Evolutionary conservation across 2,329 filamentous ascomycete species (phyloP).

Genomic region (Penicillium sp.): DNA sequence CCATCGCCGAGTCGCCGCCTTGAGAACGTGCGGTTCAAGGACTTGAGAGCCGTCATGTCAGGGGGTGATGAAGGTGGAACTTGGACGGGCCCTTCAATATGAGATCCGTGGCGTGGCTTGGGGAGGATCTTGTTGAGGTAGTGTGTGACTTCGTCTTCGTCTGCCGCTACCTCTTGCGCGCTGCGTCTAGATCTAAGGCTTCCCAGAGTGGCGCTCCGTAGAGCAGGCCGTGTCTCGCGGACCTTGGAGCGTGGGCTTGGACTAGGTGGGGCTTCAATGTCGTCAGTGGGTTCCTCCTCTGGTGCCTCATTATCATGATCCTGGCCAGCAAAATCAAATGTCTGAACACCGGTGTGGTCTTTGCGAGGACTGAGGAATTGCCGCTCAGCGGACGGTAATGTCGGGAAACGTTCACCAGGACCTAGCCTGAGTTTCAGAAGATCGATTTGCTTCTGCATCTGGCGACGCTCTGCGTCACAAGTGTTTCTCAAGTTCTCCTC

Average conservation of each 20-base stretch:
- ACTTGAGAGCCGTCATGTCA: conserved; percentile 26
- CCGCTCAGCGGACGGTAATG: conserved; percentile 20
- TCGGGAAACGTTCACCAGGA: conserved; percentile 30
- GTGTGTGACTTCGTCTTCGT: conserved; percentile 31
- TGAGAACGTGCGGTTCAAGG: conserved; percentile 20
- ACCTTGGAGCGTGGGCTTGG: conserved; percentile 39
- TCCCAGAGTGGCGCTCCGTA: conserved; percentile 17
- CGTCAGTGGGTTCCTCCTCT: conserved; percentile 30
- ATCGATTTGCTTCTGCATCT: conserved; percentile 43
- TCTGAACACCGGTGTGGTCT: conserved; percentile 32
- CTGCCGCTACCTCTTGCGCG: conserved; percentile 24
- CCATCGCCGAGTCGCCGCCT: conserved; percentile 26
- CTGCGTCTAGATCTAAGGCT: conserved; percentile 28
- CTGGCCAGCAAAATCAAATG: conserved; percentile 12
- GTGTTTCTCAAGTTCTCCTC: conserved; percentile 36
- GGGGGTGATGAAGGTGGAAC: conserved; percentile 38
- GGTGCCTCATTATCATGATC: conserved; percentile 25
- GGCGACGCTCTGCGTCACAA: conserved; percentile 40
- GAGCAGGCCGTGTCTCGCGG: conserved; percentile 20
- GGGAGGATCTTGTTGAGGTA: conserved; percentile 25
- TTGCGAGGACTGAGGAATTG: conserved; percentile 32
- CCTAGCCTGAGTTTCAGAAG: conserved; percentile 35
- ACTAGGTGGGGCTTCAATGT: conserved; percentile 36
- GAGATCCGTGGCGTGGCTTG: conserved; percentile 13
- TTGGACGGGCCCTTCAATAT: conserved; percentile 11